Evolutionary conservation across 2,329 filamentous ascomycete genomes (phyloP).

Genomic region (Leptodontidium sp.): DNA sequence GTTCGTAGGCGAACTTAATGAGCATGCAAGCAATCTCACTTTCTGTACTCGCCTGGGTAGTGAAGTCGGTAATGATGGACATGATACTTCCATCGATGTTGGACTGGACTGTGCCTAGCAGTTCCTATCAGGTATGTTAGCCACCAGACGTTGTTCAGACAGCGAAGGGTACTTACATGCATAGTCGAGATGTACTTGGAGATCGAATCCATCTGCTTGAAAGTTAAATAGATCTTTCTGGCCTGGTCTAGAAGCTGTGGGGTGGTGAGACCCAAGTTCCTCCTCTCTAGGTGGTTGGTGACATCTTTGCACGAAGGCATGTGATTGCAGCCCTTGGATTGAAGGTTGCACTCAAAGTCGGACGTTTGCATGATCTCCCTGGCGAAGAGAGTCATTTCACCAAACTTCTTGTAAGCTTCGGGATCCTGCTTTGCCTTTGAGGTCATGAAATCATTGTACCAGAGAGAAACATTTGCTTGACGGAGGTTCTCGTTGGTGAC

Average conservation of each 20-base stretch:
- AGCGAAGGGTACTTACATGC: not conserved
- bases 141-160: no score
- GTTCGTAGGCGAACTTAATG: slow-evolving; percentile 8
- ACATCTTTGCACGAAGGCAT: slow-evolving; percentile 14
- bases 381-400: slow-evolving; percentile 11
- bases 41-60: slow-evolving; percentile 6
- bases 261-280: slow-evolving; percentile 9
- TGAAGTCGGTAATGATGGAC: slow-evolving; percentile 10
- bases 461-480: not conserved
- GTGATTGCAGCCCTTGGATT: slow-evolving; percentile 9
- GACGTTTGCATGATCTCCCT: slow-evolving; percentile 14
- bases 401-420: slow-evolving; percentile 7
- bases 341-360: slow-evolving; percentile 12
- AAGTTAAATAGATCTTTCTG: slow-evolving; percentile 8
- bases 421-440: slow-evolving; percentile 2
- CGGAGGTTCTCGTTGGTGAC: slow-evolving; percentile 14
- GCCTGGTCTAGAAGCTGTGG: slow-evolving; percentile 2
- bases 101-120: not conserved
- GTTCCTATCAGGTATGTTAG: not conserved
- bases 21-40: slow-evolving; percentile 9
- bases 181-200: slow-evolving; percentile 5
- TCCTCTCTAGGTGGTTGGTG: slow-evolving; percentile 9
- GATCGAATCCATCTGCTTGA: slow-evolving; percentile 6
- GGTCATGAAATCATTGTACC: slow-evolving; percentile 11
- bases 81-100: slow-evolving; percentile 6